Base-by-base conservation (phyloP, 78 protist genomes). In the Dictyostelium brefeldianum region DNA sequence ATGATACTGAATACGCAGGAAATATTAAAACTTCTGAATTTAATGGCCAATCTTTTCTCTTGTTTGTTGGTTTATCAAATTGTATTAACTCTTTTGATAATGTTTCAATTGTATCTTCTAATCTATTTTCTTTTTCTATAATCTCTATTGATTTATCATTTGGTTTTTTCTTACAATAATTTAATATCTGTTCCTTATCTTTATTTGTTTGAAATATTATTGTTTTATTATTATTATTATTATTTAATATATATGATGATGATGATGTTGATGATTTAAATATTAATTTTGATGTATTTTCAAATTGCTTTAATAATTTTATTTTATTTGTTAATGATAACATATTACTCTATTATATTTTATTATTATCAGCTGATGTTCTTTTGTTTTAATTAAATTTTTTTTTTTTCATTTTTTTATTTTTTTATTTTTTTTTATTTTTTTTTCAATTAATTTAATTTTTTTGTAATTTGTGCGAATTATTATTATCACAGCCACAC, bases 31-130 rank as follows among this genome's bases (percentile, higher is more conserved):
- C 84, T 41, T 87, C 93, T 47, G 41, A 47, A 51, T 87, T 87
- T 18, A 77, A 46, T 77, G 93, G 93, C 83, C 81, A 71, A 51
- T 77, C 83, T 64, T 59, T 74, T 47, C 70, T 78, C 20, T 56
- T 51, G 36, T 29, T 78, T 31, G 71, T 29, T 2, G 29, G 2
- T 18, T 78, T 78, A 31, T 78, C 71, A 36, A 54, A 27, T 54
- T 54, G 25, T 54, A 36, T 54, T 15, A 78, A 25, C 20, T 78
- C 83, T 78, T 17, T 56, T 78, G 83, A 78, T 78, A 78, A 36
- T 27, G 50, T 4, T 18, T 27, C 83, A 10, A 78, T 20, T 25
- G n/a, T 31, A 54, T 78, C 83, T 18, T 27, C 83, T 5, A 78
- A 10, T 25, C 10, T 31, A 54, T 78, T 70, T 9, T 78, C 83